Base-by-base conservation (phyloP, 139 green algal species). In the Ettlia oleoabundans region DNA sequence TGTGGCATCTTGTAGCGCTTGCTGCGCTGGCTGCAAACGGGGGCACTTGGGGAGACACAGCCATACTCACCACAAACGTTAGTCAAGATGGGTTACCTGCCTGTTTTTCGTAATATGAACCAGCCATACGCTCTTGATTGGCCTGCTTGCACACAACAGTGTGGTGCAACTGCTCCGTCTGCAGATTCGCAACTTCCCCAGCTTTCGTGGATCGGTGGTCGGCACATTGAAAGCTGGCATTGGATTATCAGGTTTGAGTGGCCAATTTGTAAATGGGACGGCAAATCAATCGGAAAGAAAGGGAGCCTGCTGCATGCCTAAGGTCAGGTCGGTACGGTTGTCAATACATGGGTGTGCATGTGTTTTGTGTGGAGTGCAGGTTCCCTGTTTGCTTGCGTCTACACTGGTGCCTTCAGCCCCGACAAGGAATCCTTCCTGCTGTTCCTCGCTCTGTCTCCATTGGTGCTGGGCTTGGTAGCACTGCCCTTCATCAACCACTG, bases 141-240 rank as follows among this genome's bases (percentile, higher is more conserved):
- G n/a, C n/a, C n/a, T n/a, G n/a, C n/a, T n/a, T n/a, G n/a, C n/a
- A n/a, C n/a, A n/a, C n/a, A n/a, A n/a, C n/a, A n/a, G n/a, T n/a
- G n/a, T n/a, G n/a, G n/a, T n/a, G n/a, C n/a, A n/a, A n/a, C n/a
- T n/a, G n/a, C n/a, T 24, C 84, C 35, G 30, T n/a, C 2, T 53
- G 67, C n/a, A 90, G 85, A 78, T 95, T 19, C 86, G 90, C 35
- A 98, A 98, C 89, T 97, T 98, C 80, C 90, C 93, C 3, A 74
- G 85, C 53, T 67, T 92, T 32, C 85, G 94, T 0, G 95, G 95
- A 68, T 90, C 85, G 3, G 91, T 95, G 9, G 91, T 97, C 30
- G 94, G 95, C 71, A 84, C 95, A 19, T 80, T 96, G 51, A 97
- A 96, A 78, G 83, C 87, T 0, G 78, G 86, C n/a, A 69, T 93